Conservation (phyloP, 2,329 filamentous ascomycete genomes). For the Aureobasidium sp. region DNA sequence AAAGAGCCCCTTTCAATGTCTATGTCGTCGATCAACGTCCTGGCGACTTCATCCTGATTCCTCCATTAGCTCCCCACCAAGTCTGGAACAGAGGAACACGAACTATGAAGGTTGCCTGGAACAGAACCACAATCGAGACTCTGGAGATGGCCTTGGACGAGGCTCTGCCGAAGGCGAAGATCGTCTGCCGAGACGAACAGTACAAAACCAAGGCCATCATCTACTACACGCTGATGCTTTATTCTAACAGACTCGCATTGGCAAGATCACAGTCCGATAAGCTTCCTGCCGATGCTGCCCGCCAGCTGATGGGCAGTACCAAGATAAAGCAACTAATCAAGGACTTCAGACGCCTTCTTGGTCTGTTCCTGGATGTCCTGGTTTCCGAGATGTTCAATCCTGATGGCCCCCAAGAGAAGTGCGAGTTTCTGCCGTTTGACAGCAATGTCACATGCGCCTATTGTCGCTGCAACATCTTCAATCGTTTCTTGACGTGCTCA, state of each 20-base stretch:
- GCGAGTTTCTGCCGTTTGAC: constrained; percentile 76
- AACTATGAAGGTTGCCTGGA: constrained; percentile 98
- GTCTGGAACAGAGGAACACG: constrained; percentile 96
- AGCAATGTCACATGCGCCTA: constrained; percentile 93
- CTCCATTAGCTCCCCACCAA: constrained; percentile 88
- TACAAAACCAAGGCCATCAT: constrained; percentile 98
- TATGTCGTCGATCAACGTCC: constrained; percentile 86
- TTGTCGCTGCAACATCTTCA: constrained; percentile 94
- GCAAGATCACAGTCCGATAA: constrained; percentile 44
- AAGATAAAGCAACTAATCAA: constrained; percentile 64
- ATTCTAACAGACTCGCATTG: constrained; percentile 53
- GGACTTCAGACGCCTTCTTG: constrained; percentile 77
- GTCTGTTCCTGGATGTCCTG: constrained; percentile 69
- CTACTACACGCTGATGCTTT: constrained; percentile 79
- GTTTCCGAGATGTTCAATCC: constrained; percentile 78
- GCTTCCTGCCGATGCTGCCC: constrained; percentile 29
- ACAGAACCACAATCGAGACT: constrained; percentile 86
- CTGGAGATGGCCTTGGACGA: constrained; percentile 79
- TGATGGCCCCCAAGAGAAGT: constrained; percentile 54
- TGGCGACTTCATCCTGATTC: constrained; percentile 90
- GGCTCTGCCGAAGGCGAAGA: constrained; percentile 76
- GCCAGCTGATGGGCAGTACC: constrained; percentile 30
- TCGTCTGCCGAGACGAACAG: constrained; percentile 94
- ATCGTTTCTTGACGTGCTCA: constrained; percentile 88
- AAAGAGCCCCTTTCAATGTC: constrained; percentile 84